A percentile compares a stretch with the other conserved stretches of the same genome.
These are phyloP conservation scores for Teunomyces cretensis DNA, from an alignment of 805 yeast species.

Conservation along the genomic window DNA sequence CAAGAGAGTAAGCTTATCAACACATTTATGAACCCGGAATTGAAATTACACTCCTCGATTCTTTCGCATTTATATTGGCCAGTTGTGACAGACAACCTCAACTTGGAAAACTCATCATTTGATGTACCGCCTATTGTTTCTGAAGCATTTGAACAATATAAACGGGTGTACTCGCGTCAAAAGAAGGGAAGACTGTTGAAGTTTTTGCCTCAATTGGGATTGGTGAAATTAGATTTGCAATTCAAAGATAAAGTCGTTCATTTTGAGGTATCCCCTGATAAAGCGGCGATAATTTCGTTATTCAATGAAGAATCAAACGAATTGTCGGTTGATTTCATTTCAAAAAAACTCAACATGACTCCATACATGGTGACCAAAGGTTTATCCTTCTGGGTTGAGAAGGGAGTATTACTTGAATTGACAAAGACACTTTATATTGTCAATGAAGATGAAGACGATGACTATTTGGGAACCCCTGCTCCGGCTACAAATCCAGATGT, in stretches of 20 bases:
- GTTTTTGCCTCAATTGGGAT: constrained; percentile 59
- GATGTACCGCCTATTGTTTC: constrained; percentile 49
- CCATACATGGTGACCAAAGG: constrained; percentile 35
- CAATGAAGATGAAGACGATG: constrained; percentile 32
- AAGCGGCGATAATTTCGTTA: constrained; percentile 60
- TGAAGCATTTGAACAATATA: constrained; percentile 43
- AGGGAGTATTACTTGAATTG: constrained; percentile 50
- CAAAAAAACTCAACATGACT: constrained; percentile 41
- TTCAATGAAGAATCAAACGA: constrained; percentile 41
- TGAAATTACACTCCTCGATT: constrained; percentile 53
- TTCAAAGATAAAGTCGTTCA: constrained; percentile 32
- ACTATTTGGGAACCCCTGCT: neutral
- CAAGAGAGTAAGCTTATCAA: constrained; percentile 53
- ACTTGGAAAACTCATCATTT: constrained; percentile 37
- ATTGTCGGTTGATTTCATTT: constrained; percentile 33
- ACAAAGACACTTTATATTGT: constrained; percentile 33
- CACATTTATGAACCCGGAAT: neutral
- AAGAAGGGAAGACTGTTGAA: constrained; percentile 61
- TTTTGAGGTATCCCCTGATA: constrained; percentile 63
- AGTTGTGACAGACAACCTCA: constrained; percentile 31
- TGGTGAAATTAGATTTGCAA: constrained; percentile 58
- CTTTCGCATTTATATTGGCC: constrained; percentile 88
- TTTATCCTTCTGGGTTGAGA: constrained; percentile 62
- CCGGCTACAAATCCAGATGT: neutral
- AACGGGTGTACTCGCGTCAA: constrained; percentile 37